These are phyloP conservation scores for Tremella yokohamensis DNA, from an alignment of 768 basidiomycete genomes.

Conservation along the genomic window DNA sequence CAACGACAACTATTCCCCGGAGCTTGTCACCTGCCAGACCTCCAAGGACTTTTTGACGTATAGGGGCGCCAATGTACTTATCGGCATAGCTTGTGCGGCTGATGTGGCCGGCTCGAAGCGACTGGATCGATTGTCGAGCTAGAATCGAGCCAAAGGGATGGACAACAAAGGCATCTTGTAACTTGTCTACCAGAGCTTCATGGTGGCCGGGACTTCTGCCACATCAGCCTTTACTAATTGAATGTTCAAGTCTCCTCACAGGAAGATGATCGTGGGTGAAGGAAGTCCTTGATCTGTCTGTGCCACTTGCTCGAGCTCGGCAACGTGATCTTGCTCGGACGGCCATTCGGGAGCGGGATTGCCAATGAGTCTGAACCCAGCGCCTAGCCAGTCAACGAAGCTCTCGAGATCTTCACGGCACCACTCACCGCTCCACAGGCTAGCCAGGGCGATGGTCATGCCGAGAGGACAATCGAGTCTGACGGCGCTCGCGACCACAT, in stretches of 20 bases:
- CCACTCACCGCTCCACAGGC: slow-evolving; percentile 51
- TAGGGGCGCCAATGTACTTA: slow-evolving; percentile 73
- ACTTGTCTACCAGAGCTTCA: slow-evolving; percentile 56
- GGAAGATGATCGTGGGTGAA: slow-evolving; percentile 70
- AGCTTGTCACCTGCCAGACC: slow-evolving; percentile 63
- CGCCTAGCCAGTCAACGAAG: slow-evolving; percentile 20
- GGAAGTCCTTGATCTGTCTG: slow-evolving; percentile 10
- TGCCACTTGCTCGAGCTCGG: slow-evolving; percentile 4
- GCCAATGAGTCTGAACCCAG: slow-evolving; percentile 41
- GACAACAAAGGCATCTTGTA: slow-evolving; percentile 58
- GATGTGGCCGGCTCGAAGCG: slow-evolving; percentile 67
- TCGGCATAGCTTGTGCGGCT: slow-evolving; percentile 70
- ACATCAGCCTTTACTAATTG: slow-evolving; percentile 4
- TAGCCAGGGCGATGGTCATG: slow-evolving; percentile 73
- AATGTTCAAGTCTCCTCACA: slow-evolving; percentile 34
- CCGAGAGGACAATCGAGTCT: slow-evolving; percentile 73
- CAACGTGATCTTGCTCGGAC: slow-evolving; percentile 22
- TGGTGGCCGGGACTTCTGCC: slow-evolving; percentile 59
- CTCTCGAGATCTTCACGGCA: slow-evolving; percentile 2
- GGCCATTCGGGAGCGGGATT: slow-evolving; percentile 18
- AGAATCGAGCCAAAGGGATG: slow-evolving; percentile 63
- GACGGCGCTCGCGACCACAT: slow-evolving; percentile 73
- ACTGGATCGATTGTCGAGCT: slow-evolving; percentile 72
- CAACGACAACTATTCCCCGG: slow-evolving; percentile 68
- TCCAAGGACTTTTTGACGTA: slow-evolving; percentile 60